These are phyloP conservation scores for Epithemia pelagica DNA, from an alignment of 108 stramenopile genomes.

Conservation along the genomic window DNA sequence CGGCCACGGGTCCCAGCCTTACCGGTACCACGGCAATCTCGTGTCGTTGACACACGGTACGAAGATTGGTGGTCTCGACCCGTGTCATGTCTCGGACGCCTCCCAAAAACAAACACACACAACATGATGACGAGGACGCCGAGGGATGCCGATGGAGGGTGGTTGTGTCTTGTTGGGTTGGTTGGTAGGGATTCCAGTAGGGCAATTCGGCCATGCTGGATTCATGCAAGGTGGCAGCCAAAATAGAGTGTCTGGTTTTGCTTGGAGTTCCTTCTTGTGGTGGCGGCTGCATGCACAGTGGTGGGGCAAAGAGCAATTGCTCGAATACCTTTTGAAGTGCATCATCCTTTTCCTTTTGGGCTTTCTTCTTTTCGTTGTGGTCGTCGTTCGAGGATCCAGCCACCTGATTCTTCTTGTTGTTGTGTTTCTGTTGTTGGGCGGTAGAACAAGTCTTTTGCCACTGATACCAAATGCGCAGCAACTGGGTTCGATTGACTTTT, in stretches of 20 bases:
- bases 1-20: slow-evolving; percentile 62
- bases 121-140: neutral
- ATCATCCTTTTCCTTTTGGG: neutral
- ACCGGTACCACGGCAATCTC: slow-evolving; percentile 41
- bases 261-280: neutral
- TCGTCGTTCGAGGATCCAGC: neutral
- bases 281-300: neutral
- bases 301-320: neutral
- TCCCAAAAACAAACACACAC: slow-evolving; percentile 52
- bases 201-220: slow-evolving; percentile 58
- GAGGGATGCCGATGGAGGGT: too few species aligned
- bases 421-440: neutral
- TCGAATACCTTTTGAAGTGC: neutral
- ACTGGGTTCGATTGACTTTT: slow-evolving; percentile 50
- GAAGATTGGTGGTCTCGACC: slow-evolving; percentile 39
- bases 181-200: slow-evolving; percentile 25
- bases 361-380: neutral
- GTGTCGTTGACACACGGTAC: slow-evolving; percentile 25
- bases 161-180: slow-evolving; percentile 10
- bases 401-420: neutral
- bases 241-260: neutral
- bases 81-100: slow-evolving; percentile 69
- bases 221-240: slow-evolving; percentile 70
- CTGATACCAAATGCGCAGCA: slow-evolving; percentile 36
- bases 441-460: slow-evolving; percentile 23